A percentile compares a stretch with the other conserved stretches of the same genome.
Conservation (phyloP, 768 basidiomycete species). For the Hysterangium stoloniferum region DNA sequence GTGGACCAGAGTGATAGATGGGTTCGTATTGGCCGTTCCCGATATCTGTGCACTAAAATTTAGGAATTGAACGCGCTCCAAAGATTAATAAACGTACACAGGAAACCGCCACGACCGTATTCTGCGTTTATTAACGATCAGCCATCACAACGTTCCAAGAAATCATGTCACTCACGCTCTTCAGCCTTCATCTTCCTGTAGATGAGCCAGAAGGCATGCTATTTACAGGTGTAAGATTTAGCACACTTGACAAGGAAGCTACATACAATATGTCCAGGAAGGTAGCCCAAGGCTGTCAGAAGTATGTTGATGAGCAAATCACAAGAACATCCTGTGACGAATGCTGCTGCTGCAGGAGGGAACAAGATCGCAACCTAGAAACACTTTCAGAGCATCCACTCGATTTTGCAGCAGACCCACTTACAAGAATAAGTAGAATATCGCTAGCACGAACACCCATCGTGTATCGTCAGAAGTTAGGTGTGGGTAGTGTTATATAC, state of each 20-base stretch:
- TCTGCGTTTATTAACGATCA: constrained; percentile 11
- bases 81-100: constrained; percentile 43
- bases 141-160: not conserved
- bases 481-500: too few relatives aligned
- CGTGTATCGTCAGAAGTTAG: too few relatives aligned
- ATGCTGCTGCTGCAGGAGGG: constrained; percentile 71
- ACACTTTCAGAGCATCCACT: not conserved
- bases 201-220: constrained; percentile 87
- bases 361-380: constrained; percentile 68
- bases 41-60: constrained; percentile 21
- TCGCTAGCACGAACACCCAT: too few relatives aligned
- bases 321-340: constrained; percentile 77
- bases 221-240: not conserved
- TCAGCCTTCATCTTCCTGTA: constrained; percentile 87
- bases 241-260: not conserved
- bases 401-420: constrained; percentile 16
- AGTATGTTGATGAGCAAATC: constrained; percentile 81
- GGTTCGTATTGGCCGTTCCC: constrained; percentile 33
- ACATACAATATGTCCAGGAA: constrained; percentile 54
- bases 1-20: constrained; percentile 13
- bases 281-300: constrained; percentile 70
- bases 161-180: constrained; percentile 32
- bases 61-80: not conserved
- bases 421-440: constrained; percentile 68
- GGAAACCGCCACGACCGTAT: constrained; percentile 70